Evolutionary conservation across 352 stramenopile species (phyloP), one percentile per base, ranked within the genome.

Genomic region (Phytophthora sp.): DNA sequence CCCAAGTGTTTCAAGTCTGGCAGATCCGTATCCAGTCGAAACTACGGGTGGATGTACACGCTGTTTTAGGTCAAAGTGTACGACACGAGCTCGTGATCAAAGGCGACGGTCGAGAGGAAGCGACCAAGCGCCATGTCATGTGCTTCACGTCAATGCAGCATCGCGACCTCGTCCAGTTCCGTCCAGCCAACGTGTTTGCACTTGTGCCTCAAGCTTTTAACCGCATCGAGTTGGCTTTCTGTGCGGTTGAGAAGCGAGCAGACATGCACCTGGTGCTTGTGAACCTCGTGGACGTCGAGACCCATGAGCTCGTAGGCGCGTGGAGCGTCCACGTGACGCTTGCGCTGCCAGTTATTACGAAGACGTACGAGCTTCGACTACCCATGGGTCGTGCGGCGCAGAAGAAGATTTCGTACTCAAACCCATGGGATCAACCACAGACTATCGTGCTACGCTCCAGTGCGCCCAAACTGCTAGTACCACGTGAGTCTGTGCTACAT

Each of bases 361-460:
- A 98, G 68, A 93, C 89, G 50, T 98, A 98, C 73, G 93, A 96
- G 23, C 82, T 98, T 18, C 55, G 69, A 15, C 57, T 98, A 16
- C 82, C 86, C 2, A 31, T 77, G 2, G 71, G 60, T 27, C 74
- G 82, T 21, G 71, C 76, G 4, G 79, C 85, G 11, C 88, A 96
- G 61, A 98, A 95, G 79, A 98, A 98, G 57, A 97, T 98, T 49
- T 79, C 90, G 46, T 98, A 98, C 66, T 69, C 81, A 4, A 98
- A 98, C 66, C 91, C 92, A 11, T 98, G 95, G 95, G 88, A 94
- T 59, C 69, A 90, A 27, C 62, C 79, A 18, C 87, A 96, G 69
- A 82, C 79, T 3, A 85, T 98, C 41, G 46, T 82, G n/a, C 71
- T 98, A 31, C 77, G 88, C 23, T 97, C 88, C 15, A 97, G 83